phyloP scores from a whole-genome alignment of 2,329 filamentous ascomycete genomes.

The Chalaropsis thielavioides region DNA sequence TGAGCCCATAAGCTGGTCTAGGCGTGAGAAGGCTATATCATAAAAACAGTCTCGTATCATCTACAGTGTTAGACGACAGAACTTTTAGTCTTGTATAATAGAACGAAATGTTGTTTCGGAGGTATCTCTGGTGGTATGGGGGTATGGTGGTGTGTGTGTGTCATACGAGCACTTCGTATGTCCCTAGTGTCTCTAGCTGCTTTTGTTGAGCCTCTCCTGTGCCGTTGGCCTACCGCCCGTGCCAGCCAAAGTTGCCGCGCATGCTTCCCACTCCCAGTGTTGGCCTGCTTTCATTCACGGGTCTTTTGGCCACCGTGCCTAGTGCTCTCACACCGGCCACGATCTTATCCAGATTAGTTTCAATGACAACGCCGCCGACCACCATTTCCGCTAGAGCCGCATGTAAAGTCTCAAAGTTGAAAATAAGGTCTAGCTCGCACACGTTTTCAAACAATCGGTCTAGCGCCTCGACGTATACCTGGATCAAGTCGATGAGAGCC shows the following conservation, averaged over 20 bases:
- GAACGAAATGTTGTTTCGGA: neutral
- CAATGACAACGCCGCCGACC: constrained; percentile 83
- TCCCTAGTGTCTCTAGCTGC: neutral
- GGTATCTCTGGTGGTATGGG: neutral
- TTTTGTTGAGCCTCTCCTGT: neutral
- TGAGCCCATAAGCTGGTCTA: neutral
- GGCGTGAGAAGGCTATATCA: neutral
- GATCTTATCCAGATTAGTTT: constrained; percentile 79
- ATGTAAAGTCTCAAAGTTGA: constrained; percentile 96
- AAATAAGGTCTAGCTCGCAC: constrained; percentile 94
- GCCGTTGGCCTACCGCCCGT: constrained; percentile 24
- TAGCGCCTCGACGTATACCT: constrained; percentile 92
- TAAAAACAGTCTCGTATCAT: too few relatives aligned
- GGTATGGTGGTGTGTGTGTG: neutral
- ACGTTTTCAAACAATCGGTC: constrained; percentile 96
- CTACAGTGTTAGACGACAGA: neutral
- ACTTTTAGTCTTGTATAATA: neutral
- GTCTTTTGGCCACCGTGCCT: constrained; percentile 62
- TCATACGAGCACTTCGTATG: constrained; percentile 1
- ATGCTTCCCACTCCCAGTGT: constrained; percentile 37
- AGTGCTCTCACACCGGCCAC: constrained; percentile 69
- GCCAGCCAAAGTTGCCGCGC: constrained; percentile 45
- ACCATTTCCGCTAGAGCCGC: constrained; percentile 87
- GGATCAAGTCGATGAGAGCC: constrained; percentile 88
- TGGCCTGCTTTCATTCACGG: constrained; percentile 53